Percentiles rank a stretch among this genome's conserved stretches.
phyloP scores from a whole-genome alignment of 2,329 filamentous ascomycete species.

The Rhinocladiella mackenziei region DNA sequence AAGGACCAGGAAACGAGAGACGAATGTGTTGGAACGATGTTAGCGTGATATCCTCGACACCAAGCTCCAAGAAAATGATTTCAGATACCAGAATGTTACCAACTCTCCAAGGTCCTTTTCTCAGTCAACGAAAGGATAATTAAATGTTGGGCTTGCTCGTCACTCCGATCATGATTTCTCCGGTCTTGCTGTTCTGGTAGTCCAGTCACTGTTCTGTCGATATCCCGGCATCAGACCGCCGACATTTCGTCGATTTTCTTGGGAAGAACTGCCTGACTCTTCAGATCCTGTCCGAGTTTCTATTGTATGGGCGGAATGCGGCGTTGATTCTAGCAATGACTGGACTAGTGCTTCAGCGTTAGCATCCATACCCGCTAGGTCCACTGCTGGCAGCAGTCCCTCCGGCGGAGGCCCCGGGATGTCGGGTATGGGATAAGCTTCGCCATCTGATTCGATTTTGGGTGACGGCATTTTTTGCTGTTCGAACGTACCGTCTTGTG shows the following conservation, averaged over 20 bases:
- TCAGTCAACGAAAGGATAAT: too few relatives aligned
- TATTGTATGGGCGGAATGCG: background rate
- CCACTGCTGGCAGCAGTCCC: constrained; percentile 4
- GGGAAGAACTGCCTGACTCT: background rate
- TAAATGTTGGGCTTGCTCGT: too few relatives aligned
- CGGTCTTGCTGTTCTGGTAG: constrained; percentile 19
- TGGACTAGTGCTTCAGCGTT: constrained; percentile 9
- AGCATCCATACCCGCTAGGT: constrained; percentile 4
- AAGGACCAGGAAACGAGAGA: too few relatives aligned
- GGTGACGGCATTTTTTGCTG: background rate
- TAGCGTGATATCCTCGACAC: too few relatives aligned
- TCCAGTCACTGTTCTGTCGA: constrained; percentile 21
- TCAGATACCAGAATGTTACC: too few relatives aligned
- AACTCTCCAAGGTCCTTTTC: too few relatives aligned
- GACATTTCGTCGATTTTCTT: constrained; percentile 6
- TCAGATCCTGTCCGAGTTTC: background rate
- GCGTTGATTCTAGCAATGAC: constrained; percentile 3
- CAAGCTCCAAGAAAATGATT: too few relatives aligned
- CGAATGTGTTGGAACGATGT: too few relatives aligned
- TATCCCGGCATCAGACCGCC: constrained; percentile 11
- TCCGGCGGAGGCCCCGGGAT: constrained; percentile 23
- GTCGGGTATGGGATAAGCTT: constrained; percentile 9
- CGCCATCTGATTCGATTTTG: background rate
- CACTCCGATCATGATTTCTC: too few relatives aligned
- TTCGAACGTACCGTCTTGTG: constrained; percentile 5